A percentile compares a stretch with the other conserved stretches of the same genome.
These are phyloP conservation scores for Populus hybrid DNA, from an alignment of 441 rosid genomes.

Conservation along the genomic window DNA sequence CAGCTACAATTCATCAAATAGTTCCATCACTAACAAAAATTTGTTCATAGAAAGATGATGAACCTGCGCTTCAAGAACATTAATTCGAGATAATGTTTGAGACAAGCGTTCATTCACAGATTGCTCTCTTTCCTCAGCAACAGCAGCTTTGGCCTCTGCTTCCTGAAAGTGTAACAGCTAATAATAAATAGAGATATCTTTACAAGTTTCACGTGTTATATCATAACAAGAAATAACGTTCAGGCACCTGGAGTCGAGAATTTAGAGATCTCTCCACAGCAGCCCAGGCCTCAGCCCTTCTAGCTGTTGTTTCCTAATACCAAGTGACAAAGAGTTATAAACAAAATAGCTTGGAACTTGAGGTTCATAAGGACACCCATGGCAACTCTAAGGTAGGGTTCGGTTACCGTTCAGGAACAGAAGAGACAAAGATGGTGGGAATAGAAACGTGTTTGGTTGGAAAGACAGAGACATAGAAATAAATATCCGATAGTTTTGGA, in stretches of 20 bases:
- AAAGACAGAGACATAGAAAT: too few relatives aligned
- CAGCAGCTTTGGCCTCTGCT: slow-evolving; percentile 91
- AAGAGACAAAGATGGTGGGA: too few relatives aligned
- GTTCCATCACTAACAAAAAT: slow-evolving; percentile 14
- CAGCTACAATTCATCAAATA: slow-evolving; percentile 26
- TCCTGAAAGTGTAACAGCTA: slow-evolving; percentile 51
- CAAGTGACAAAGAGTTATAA: slow-evolving; percentile 23
- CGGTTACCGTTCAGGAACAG: too few relatives aligned
- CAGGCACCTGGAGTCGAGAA: slow-evolving; percentile 79
- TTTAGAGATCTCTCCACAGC: slow-evolving; percentile 92
- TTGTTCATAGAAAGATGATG: slow-evolving; percentile 14
- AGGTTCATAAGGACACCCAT: slow-evolving; percentile 11
- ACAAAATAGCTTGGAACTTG: slow-evolving; percentile 15
- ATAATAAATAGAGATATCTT: slow-evolving; percentile 14
- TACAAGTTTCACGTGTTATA: slow-evolving; percentile 9
- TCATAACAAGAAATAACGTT: slow-evolving; percentile 15
- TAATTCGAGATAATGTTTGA: slow-evolving; percentile 87
- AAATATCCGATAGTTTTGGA: too few relatives aligned
- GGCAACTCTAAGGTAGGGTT: slow-evolving; percentile 5
- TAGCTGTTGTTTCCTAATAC: slow-evolving; percentile 77
- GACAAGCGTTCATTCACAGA: slow-evolving; percentile 89
- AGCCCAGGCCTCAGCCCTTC: slow-evolving; percentile 95
- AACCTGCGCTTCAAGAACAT: slow-evolving; percentile 99
- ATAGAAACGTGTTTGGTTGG: too few relatives aligned
- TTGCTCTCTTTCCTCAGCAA: slow-evolving; percentile 91